These are phyloP conservation scores for Baeospora myosura DNA, from an alignment of 1,284 basidiomycete species.

Conservation along the genomic window DNA sequence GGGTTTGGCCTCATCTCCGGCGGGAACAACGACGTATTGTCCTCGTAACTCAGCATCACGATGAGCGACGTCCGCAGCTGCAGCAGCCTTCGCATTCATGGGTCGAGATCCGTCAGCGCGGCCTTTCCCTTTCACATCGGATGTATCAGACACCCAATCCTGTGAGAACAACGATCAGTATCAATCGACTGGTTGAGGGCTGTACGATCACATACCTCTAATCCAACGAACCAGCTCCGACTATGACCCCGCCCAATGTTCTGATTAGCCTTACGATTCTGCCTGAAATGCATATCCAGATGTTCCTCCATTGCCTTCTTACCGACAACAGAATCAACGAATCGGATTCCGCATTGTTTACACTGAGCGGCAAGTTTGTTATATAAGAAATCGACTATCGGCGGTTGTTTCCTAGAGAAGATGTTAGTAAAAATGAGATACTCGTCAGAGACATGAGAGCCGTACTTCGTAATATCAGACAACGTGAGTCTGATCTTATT, in stretches of 20 bases:
- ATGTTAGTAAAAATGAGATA: conserved; percentile 9
- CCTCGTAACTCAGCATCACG: conserved; percentile 69
- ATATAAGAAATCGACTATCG: conserved; percentile 63
- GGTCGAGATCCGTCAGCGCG: conserved; percentile 43
- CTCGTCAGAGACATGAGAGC: conserved; percentile 6
- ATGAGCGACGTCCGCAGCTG: conserved; percentile 62
- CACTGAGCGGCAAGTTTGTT: conserved; percentile 76
- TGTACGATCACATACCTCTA: conserved; percentile 60
- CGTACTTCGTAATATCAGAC: conserved; percentile 69
- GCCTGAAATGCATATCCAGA: conserved; percentile 95
- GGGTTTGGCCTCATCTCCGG: conserved; percentile 73
- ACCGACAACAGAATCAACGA: conserved; percentile 63
- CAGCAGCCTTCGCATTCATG: conserved; percentile 47
- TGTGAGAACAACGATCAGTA: conserved; percentile 25
- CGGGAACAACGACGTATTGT: conserved; percentile 81
- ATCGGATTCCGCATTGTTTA: conserved; percentile 91
- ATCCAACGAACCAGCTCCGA: conserved; percentile 83
- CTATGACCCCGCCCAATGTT: conserved; percentile 82
- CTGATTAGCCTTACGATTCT: conserved; percentile 86
- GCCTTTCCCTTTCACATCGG: conserved; percentile 61
- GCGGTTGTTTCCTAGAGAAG: conserved; percentile 48
- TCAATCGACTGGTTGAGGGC: conserved; percentile 10
- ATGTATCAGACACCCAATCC: conserved; percentile 80
- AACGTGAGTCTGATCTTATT: conserved; percentile 65
- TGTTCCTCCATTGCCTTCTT: conserved; percentile 83